Conservation (phyloP, 2,329 filamentous ascomycete species). For the Arthrinium puccinioides region DNA sequence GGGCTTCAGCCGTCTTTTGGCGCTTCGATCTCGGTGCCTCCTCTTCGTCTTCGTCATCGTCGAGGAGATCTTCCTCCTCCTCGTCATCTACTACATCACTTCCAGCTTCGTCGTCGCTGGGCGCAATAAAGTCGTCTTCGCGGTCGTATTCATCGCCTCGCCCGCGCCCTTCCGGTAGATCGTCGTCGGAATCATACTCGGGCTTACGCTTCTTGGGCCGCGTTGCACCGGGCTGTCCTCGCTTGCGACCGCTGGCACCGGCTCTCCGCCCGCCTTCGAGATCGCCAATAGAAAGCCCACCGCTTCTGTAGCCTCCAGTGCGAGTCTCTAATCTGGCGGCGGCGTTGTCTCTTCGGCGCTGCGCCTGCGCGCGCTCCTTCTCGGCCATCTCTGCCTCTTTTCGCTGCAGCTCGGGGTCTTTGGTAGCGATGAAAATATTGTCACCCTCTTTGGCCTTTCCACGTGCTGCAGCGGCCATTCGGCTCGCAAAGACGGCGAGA, state of each 20-base stretch:
- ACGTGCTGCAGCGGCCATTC: slow-evolving; percentile 57
- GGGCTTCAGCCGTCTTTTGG: slow-evolving; percentile 41
- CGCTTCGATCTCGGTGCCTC: slow-evolving; percentile 39
- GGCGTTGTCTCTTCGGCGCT: slow-evolving; percentile 61
- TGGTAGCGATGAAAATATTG: slow-evolving; percentile 62
- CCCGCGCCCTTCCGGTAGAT: slow-evolving; percentile 52
- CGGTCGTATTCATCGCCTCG: slow-evolving; percentile 71
- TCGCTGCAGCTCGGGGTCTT: slow-evolving; percentile 70
- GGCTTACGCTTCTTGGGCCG: slow-evolving; percentile 47
- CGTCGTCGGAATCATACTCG: slow-evolving; percentile 74
- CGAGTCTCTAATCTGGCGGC: slow-evolving; percentile 57
- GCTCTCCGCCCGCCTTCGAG: slow-evolving; percentile 55
- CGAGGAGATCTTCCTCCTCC: slow-evolving; percentile 51
- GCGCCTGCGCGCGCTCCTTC: slow-evolving; percentile 62
- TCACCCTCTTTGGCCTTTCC: slow-evolving; percentile 45
- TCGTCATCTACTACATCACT: slow-evolving; percentile 51
- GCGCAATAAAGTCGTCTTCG: slow-evolving; percentile 72
- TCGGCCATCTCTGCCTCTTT: slow-evolving; percentile 67
- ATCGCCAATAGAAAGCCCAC: slow-evolving; percentile 60
- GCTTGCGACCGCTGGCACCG: slow-evolving; percentile 42
- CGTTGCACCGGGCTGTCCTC: slow-evolving; percentile 39
- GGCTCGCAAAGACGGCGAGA: slow-evolving; percentile 58
- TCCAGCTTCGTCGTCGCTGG: slow-evolving; percentile 61
- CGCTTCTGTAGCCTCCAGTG: slow-evolving; percentile 38
- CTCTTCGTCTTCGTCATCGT: slow-evolving; percentile 45